Conservation (phyloP, 257 asterid genomes). For the Solanum bulbocastanum region DNA sequence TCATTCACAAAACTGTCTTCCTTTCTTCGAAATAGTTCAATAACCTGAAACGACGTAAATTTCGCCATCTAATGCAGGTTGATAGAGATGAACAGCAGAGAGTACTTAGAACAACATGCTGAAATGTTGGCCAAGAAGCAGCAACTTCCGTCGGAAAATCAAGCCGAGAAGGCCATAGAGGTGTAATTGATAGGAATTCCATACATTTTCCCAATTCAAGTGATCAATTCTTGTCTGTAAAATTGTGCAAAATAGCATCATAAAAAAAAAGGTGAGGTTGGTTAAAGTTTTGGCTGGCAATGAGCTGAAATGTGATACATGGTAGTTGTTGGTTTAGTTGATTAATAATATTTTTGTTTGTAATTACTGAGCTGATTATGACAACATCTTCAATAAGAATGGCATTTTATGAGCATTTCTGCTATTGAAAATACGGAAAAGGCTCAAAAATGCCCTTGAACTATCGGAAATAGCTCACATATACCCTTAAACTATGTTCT, state of each 20-base stretch:
- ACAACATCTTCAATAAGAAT: background rate
- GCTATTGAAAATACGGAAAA: background rate
- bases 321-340: background rate
- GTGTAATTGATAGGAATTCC: background rate
- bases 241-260: background rate
- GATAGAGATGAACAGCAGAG: constrained; percentile 68
- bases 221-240: constrained; percentile 16
- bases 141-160: background rate
- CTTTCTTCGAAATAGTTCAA: background rate
- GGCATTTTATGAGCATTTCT: background rate
- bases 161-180: background rate
- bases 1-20: background rate
- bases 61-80: constrained; percentile 9
- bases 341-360: background rate
- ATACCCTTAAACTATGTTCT: too few relatives aligned
- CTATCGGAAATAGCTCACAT: too few relatives aligned
- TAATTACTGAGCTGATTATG: background rate
- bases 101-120: constrained; percentile 68
- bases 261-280: background rate
- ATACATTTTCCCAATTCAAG: background rate
- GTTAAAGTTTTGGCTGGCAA: background rate
- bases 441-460: too few relatives aligned
- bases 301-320: background rate
- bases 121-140: constrained; percentile 23
- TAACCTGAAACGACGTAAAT: background rate